A percentile compares a stretch with the other conserved stretches of the same genome.
Evolutionary conservation across 306 rosid species (phyloP).

Genomic region (Fragaria vesca): DNA sequence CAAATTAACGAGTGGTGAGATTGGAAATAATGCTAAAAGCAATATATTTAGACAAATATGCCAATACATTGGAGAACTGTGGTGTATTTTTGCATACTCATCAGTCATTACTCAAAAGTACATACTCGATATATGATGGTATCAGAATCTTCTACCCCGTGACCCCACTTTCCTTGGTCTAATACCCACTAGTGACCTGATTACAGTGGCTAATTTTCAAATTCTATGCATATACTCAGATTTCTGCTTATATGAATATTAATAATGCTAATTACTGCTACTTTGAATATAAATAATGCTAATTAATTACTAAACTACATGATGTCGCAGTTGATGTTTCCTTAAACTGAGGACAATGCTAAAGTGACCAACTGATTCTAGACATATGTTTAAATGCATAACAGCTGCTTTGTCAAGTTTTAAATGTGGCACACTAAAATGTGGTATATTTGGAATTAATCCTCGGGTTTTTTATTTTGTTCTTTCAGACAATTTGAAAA

Average conservation of each 20-base stretch:
- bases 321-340: neutral
- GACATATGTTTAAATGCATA: neutral
- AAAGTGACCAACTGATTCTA: neutral
- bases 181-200: neutral
- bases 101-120: no score
- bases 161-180: neutral
- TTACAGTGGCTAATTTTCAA: neutral
- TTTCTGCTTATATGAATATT: neutral
- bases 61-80: no score
- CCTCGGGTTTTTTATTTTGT: no score
- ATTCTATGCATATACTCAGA: neutral
- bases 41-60: neutral
- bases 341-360: neutral
- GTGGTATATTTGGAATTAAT: neutral
- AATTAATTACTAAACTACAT: neutral
- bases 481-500: neutral
- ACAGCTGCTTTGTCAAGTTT: neutral
- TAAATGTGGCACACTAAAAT: neutral
- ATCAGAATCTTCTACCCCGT: neutral
- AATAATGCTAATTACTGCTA: no score
- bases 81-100: no score
- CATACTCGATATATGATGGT: neutral
- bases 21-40: no score
- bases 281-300: neutral
- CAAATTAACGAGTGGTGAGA: neutral